Base-by-base conservation (phyloP, 225 moss, liverwort and hornwort genomes). In the Polytrichum formosum region DNA sequence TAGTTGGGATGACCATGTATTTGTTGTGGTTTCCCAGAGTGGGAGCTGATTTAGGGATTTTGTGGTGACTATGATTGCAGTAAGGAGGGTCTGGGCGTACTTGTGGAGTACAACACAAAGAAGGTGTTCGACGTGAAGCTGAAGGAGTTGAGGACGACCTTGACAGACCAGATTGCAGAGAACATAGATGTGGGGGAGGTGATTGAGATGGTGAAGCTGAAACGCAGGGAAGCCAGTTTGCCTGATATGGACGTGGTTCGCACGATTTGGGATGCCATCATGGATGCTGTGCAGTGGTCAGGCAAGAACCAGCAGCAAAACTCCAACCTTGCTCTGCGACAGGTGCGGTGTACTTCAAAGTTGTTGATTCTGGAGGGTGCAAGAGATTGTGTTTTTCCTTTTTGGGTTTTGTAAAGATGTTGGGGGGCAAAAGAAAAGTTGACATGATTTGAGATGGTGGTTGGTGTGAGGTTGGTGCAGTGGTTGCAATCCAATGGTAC, bases 281-380 rank as follows among this genome's bases (percentile, higher is more conserved):
- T 96, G 93, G 96, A 93, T 61, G 96, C 91, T 28, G 96, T 96
- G 35, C 93, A 93, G 84, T 96, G 93, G 96, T 91, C 91, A 7
- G 96, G 96, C 55, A 96, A 96, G 76, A 96, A 96, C 59, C 93
- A 96, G 79, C 96, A 93, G 83, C 96, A 96, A 54, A 96, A 96
- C 60, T 91, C 93, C 0, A 96, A 96, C 28, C 82, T 91, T 67
- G 95, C 95, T 7, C 81, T 96, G 18, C 91, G 84, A 13, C 95
- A 95, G 91, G 95, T 96, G 17, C 25, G 58, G 13, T 46, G 0
- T 13, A 30, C 30, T 30, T 0, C 0, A 30, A 30, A 6, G 6
- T 30, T 30, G 30, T 30, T 30, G 30, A 46, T 46, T 46, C 13
- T 16, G 4, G 46, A 35, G 4, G 46, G 13, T 46, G 4, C 13